Conservation (phyloP, 2,329 filamentous ascomycete genomes). For the Fusarium sp. region DNA sequence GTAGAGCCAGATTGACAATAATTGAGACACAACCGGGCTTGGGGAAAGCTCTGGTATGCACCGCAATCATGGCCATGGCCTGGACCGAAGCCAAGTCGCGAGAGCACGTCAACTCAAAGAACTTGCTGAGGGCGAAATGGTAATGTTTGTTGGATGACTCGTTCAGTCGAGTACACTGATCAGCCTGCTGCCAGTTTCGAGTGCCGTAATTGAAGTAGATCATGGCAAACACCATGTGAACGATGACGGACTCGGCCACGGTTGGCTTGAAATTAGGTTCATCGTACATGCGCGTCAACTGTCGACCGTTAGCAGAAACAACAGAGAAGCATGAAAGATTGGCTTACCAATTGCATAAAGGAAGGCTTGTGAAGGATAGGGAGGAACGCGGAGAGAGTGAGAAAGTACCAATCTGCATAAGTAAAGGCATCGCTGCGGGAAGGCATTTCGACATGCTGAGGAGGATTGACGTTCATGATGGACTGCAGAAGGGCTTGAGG, state of each 20-base stretch:
- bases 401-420: conserved; percentile 78
- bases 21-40: conserved; percentile 79
- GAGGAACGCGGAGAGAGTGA: conserved; percentile 73
- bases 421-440: conserved; percentile 68
- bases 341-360: conserved; percentile 70
- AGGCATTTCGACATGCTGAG: conserved; percentile 67
- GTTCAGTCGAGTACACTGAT: conserved; percentile 63
- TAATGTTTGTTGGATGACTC: conserved; percentile 78
- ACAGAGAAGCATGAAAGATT: not conserved
- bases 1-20: conserved; percentile 69
- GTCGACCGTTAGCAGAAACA: conserved; percentile 22
- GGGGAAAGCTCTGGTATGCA: conserved; percentile 77
- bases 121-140: conserved; percentile 74
- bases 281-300: conserved; percentile 73
- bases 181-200: conserved; percentile 67
- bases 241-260: conserved; percentile 69
- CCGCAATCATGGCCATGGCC: conserved; percentile 73
- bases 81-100: conserved; percentile 73
- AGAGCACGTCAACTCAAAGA: conserved; percentile 68
- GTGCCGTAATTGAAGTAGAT: conserved; percentile 80
- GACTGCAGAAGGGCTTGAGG: conserved; percentile 74
- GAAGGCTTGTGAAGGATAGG: conserved; percentile 80
- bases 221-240: conserved; percentile 81
- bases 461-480: conserved; percentile 66
- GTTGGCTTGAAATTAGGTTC: conserved; percentile 69